Base-by-base conservation (phyloP, 805 yeast species). In the Yamadazyma akitaensis region DNA sequence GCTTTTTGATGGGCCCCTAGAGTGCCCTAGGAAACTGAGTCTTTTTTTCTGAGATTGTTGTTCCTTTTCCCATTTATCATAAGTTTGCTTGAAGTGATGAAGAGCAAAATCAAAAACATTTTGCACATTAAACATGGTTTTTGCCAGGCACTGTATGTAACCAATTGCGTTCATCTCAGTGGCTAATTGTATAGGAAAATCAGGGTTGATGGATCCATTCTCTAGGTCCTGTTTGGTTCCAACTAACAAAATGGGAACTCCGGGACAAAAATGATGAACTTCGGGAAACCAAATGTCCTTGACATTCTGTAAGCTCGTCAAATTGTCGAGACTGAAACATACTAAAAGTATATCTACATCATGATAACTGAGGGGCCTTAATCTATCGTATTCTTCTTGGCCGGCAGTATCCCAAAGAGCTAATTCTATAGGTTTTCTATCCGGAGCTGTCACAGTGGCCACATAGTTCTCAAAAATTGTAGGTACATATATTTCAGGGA, bases 351-450 rank as follows among this genome's bases (percentile, higher is more conserved):
- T 68, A 61, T 88, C 87, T 2, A 84, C 87, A 54, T 87, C 95
- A 5, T 91, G 84, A 59, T 88, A 88, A 37, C 85, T 76, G 40
- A 89, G 69, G 1, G 95, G 94, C 50, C 96, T 72, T 46, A 88
- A 67, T 44, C 96, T 70, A 60, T 84, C 91, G 59, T 85, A 87
- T 62, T 86, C 94, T 64, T 88, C 95, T 65, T 87, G 94, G 2
- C 96, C 94, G 0, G 96, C 96, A 0, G 96, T 87, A 61, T 88
- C 96, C 95, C 95, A 88, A 26, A 88, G 64, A 0, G 88, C 87
- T 53, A 88, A 64, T 58, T 84, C 90, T 17, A 85, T 56, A 2
- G 87, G 81, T 70, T 92, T 86, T 42, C 96, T 95, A 60, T 86
- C 92, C 5, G 77, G 76, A 0, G 77, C 68, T 48, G 85, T 85